These are phyloP conservation scores for Pugionium dolabratum DNA, from an alignment of 345 rosid genomes.

Conservation along the genomic window DNA sequence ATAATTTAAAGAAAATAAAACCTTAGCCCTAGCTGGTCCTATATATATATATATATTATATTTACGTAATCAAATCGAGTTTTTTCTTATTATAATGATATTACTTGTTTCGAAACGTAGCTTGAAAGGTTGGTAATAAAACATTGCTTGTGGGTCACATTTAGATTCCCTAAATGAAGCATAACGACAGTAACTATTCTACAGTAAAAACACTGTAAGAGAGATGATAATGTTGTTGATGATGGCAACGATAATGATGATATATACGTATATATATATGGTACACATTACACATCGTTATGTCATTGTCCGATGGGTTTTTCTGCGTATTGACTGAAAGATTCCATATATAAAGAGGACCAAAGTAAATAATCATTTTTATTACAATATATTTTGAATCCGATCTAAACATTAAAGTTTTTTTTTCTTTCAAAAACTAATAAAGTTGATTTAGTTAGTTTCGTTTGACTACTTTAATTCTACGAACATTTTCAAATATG, in stretches of 20 bases:
- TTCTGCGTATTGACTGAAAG: slow-evolving; percentile 44
- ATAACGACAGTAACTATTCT: slow-evolving; percentile 38
- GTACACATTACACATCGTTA: slow-evolving; percentile 32
- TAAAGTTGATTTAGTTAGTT: slow-evolving; percentile 9
- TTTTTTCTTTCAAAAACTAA: background rate
- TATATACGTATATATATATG: slow-evolving; percentile 4
- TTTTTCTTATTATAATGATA: background rate
- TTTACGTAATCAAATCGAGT: slow-evolving; percentile 18
- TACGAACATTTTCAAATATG: slow-evolving; percentile 37
- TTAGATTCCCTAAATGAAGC: slow-evolving; percentile 39
- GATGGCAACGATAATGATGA: slow-evolving; percentile 2
- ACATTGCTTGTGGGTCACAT: slow-evolving; percentile 42
- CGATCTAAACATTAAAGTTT: slow-evolving; percentile 15
- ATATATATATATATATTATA: background rate
- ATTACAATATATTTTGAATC: background rate
- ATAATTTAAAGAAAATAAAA: slow-evolving; percentile 17
- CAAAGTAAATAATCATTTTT: slow-evolving; percentile 33
- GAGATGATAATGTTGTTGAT: too few species aligned
- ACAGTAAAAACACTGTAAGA: slow-evolving; percentile 41
- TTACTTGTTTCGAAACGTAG: slow-evolving; percentile 39
- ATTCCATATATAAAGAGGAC: slow-evolving; percentile 41
- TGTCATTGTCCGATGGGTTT: slow-evolving; percentile 43
- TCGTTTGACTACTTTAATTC: slow-evolving; percentile 26
- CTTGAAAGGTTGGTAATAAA: slow-evolving; percentile 42
- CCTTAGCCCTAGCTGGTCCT: slow-evolving; percentile 33